A percentile compares a stretch with the other conserved stretches of the same genome.
Evolutionary conservation across 495 filamentous ascomycete genomes (phyloP).

Genomic region (Aspergillus nanangensis): DNA sequence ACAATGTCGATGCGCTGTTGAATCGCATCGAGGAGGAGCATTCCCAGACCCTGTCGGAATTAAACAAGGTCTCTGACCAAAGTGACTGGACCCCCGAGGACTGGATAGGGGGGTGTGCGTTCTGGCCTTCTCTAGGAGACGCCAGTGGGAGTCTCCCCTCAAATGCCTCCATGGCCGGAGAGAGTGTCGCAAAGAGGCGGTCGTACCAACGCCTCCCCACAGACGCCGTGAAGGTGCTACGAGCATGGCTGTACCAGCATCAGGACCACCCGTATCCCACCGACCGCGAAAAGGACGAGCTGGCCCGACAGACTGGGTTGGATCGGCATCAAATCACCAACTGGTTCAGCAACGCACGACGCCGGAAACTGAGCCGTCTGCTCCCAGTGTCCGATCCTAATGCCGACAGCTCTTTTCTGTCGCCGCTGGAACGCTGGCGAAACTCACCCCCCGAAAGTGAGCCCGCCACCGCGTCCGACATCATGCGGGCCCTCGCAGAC

Average conservation of each 20-base stretch:
- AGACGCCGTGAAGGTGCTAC: slow-evolving; percentile 9
- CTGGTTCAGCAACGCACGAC: slow-evolving; percentile 25
- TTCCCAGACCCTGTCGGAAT: not conserved
- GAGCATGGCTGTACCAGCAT: slow-evolving; percentile 20
- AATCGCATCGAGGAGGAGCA: not conserved
- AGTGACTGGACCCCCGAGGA: too few relatives aligned
- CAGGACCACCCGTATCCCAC: slow-evolving; percentile 31
- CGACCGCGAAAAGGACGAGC: slow-evolving; percentile 10
- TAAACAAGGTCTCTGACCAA: too few relatives aligned
- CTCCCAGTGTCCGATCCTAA: not conserved
- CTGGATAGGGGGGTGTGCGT: too few relatives aligned
- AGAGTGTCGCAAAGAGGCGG: not conserved
- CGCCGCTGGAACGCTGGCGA: slow-evolving; percentile 68
- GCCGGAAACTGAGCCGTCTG: slow-evolving; percentile 9
- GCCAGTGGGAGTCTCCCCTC: too few relatives aligned
- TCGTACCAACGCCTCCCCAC: slow-evolving; percentile 3
- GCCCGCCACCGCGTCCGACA: slow-evolving; percentile 64
- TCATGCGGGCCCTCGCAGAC: slow-evolving; percentile 54
- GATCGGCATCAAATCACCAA: slow-evolving; percentile 17
- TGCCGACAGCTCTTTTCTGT: slow-evolving; percentile 8
- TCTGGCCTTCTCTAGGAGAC: too few relatives aligned
- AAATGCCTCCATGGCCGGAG: too few relatives aligned
- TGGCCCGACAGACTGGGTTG: slow-evolving; percentile 15
- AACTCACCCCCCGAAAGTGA: slow-evolving; percentile 72
- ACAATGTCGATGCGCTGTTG: not conserved